Conservation (phyloP, 2,329 filamentous ascomycete species). For the Penicillium sp. region DNA sequence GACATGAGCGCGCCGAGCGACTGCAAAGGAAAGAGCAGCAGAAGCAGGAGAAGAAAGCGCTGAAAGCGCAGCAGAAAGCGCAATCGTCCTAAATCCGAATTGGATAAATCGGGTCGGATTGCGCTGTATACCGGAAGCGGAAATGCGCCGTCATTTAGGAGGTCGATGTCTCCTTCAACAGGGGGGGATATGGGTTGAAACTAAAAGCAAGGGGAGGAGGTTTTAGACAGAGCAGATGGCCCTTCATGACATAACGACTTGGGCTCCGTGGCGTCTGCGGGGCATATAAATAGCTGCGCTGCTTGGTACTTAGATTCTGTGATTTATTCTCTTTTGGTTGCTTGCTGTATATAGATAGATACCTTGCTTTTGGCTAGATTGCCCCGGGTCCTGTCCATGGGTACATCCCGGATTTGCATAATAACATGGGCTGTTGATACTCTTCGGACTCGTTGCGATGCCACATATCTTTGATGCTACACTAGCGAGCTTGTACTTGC, state of each 20-base stretch:
- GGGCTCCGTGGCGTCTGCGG: background rate
- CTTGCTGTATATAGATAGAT: background rate
- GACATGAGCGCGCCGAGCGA: slow-evolving; percentile 22
- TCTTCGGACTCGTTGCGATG: background rate
- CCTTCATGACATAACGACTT: slow-evolving; percentile 13
- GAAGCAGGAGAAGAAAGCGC: no score
- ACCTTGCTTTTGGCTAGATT: slow-evolving; percentile 1
- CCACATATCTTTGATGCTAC: no score
- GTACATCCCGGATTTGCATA: no score
- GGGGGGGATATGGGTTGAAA: background rate
- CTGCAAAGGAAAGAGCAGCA: slow-evolving; percentile 11
- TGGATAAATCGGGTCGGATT: no score
- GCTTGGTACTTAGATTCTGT: background rate
- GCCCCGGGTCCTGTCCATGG: no score
- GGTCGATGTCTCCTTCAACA: slow-evolving; percentile 1
- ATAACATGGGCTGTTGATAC: no score
- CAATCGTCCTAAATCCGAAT: no score
- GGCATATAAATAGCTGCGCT: background rate
- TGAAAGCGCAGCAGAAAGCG: no score
- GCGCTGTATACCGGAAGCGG: no score
- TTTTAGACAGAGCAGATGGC: background rate
- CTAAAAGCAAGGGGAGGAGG: no score
- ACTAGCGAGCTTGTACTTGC: no score
- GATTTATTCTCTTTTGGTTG: background rate
- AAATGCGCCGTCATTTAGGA: no score